These are phyloP conservation scores for Candolleomyces efflorescens DNA, from an alignment of 768 basidiomycete species.

Conservation along the genomic window DNA sequence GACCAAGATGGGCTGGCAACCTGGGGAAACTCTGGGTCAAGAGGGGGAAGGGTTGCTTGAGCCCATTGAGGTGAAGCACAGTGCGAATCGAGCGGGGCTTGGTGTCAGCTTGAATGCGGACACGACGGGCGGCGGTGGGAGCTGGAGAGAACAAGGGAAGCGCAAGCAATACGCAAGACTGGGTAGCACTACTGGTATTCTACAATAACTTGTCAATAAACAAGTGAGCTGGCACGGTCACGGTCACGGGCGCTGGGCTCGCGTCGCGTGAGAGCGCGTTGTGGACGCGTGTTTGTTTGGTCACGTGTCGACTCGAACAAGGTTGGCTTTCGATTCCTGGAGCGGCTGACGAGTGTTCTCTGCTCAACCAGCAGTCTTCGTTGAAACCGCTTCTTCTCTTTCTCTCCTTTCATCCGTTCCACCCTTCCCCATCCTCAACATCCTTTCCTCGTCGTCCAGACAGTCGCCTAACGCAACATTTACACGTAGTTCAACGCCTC, in stretches of 20 bases:
- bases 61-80: conserved; percentile 48
- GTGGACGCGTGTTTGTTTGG: conserved; percentile 13
- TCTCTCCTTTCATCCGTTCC: conserved; percentile 24
- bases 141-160: conserved; percentile 38
- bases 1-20: conserved; percentile 74
- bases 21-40: conserved; percentile 53
- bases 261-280: conserved; percentile 5
- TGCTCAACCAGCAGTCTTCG: conserved; percentile 20
- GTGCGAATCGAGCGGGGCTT: conserved; percentile 47
- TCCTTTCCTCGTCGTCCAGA: conserved; percentile 5
- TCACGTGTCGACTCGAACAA: conserved; percentile 21
- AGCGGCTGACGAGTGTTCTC: conserved; percentile 35
- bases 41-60: conserved; percentile 39
- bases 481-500: conserved; percentile 26
- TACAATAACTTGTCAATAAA: neutral
- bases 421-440: conserved; percentile 14
- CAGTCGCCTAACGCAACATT: conserved; percentile 16
- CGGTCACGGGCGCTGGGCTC: neutral
- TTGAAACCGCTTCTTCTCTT: conserved; percentile 21
- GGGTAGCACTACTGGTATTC: neutral
- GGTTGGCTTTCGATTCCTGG: conserved; percentile 21
- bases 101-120: conserved; percentile 34
- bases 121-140: conserved; percentile 7
- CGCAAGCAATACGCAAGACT: conserved; percentile 34
- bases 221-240: neutral